Evolutionary conservation across 2,329 filamentous ascomycete genomes (phyloP).

Genomic region (Nothopassalora personata): DNA sequence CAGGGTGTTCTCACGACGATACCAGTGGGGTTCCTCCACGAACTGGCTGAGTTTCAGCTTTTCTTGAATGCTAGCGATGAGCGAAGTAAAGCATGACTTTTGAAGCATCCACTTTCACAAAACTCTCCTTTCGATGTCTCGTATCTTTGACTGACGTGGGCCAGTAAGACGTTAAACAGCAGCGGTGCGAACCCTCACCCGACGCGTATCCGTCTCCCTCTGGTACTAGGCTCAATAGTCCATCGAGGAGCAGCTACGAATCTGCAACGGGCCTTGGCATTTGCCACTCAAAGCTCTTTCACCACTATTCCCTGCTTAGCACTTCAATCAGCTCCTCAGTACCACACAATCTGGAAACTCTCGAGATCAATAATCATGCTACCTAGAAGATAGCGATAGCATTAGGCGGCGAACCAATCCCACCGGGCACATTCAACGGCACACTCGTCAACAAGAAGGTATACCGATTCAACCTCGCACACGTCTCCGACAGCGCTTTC

Average conservation of each 20-base stretch:
- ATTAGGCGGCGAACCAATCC: constrained; percentile 31
- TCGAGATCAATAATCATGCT: background rate
- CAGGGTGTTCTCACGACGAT: background rate
- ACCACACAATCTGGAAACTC: background rate
- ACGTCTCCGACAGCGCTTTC: constrained; percentile 37
- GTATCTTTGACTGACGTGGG: background rate
- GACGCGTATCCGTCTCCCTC: background rate
- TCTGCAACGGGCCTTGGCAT: background rate
- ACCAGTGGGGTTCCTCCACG: background rate
- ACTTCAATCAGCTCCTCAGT: too few relatives aligned
- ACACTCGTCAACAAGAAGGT: constrained; percentile 42
- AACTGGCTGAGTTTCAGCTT: background rate
- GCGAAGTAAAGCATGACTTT: background rate
- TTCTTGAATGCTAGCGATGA: background rate
- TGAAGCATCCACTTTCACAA: background rate
- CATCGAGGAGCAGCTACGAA: background rate
- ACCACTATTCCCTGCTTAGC: background rate
- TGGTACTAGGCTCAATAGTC: background rate
- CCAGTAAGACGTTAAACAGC: too few relatives aligned
- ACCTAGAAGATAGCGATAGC: constrained; percentile 32
- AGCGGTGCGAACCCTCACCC: background rate
- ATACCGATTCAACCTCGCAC: constrained; percentile 36
- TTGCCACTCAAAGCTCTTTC: background rate
- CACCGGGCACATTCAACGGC: constrained; percentile 41
- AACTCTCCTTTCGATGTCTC: background rate